Conservation (phyloP, 1,284 basidiomycete genomes). For the Irpex sp. region DNA sequence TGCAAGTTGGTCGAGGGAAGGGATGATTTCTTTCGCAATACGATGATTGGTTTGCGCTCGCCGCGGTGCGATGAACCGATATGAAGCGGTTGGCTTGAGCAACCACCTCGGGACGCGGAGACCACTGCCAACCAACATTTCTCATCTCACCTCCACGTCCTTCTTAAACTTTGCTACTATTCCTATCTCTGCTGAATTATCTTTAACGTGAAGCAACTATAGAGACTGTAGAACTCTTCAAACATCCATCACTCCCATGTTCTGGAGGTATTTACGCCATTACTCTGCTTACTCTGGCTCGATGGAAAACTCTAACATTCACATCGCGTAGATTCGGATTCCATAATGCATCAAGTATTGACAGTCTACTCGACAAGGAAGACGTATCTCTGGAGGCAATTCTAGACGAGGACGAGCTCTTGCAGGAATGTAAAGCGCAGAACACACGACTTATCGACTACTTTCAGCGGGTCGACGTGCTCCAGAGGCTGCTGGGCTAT, state of each 20-base stretch:
- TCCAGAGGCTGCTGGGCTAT: conserved; percentile 79
- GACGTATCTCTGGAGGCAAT: conserved; percentile 86
- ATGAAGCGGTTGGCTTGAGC: background rate
- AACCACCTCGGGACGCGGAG: background rate
- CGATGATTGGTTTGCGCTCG: background rate
- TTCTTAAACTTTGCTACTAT: background rate
- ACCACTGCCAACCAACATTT: background rate
- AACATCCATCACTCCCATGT: conserved; percentile 18
- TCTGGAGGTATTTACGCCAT: conserved; percentile 28
- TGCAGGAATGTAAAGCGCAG: conserved; percentile 95
- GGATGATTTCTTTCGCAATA: background rate
- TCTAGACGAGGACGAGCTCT: conserved; percentile 90
- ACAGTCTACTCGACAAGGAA: conserved; percentile 80
- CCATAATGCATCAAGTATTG: conserved; percentile 79
- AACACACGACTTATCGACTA: conserved; percentile 87
- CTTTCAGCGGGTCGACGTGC: conserved; percentile 75
- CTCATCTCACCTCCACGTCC: background rate
- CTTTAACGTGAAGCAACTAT: background rate
- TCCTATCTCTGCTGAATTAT: background rate
- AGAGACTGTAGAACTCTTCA: background rate
- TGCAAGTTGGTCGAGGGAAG: too few species aligned
- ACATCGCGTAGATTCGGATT: conserved; percentile 68
- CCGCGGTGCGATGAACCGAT: background rate
- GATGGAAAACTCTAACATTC: conserved; percentile 6
- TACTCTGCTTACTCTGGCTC: background rate